Base-by-base conservation (phyloP, 768 basidiomycete species). In the Chlorophyllum brunneum region DNA sequence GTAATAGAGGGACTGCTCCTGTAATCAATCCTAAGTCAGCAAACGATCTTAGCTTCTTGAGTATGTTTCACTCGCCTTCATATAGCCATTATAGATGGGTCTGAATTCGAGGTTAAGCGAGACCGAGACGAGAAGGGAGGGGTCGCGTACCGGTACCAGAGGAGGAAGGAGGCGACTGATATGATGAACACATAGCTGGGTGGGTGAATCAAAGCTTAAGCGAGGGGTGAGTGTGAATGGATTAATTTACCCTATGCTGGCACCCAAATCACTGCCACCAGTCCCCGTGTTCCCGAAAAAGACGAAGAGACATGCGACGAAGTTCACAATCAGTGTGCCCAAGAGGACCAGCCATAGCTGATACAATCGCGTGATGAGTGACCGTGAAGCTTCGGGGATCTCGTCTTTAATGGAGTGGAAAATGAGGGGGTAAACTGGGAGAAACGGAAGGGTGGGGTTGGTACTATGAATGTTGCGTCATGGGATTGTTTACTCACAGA, bases 71-170 rank as follows among this genome's bases (percentile, higher is more conserved):
- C 74, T 65, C 62, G 86, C 95, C 81, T 97, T 95, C 85, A 93
- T 92, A 74, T 92, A 95, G 48, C 91, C 95, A 61, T 97, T 95
- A 75, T 98, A 98, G 64, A 95, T 90, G 13, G 95, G 95, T 62
- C 92, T 92, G 62, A 46, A 30, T 49, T 54, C 51, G 48, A 54
- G 51, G 52, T 60, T 55, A 52, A 55, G 56, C 13, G 51, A 47
- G 46, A 55, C 37, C 51, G 46, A 53, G 22, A 37, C 51, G 47
- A 49, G 46, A 45, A 41, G 40, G 30, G 48, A 36, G 45, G 44
- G 58, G 33, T 30, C 20, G 65, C 87, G 62, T 57, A 88, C 90
- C 93, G 83, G 67, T 95, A 99, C 95, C 95, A 98, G 56, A 94
- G 76, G 55, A 98, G 75, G 74, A 99, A 98, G 11, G 91, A 93